These are phyloP conservation scores for Phytophthora pinifolia DNA, from an alignment of 352 stramenopile species.

Conservation along the genomic window DNA sequence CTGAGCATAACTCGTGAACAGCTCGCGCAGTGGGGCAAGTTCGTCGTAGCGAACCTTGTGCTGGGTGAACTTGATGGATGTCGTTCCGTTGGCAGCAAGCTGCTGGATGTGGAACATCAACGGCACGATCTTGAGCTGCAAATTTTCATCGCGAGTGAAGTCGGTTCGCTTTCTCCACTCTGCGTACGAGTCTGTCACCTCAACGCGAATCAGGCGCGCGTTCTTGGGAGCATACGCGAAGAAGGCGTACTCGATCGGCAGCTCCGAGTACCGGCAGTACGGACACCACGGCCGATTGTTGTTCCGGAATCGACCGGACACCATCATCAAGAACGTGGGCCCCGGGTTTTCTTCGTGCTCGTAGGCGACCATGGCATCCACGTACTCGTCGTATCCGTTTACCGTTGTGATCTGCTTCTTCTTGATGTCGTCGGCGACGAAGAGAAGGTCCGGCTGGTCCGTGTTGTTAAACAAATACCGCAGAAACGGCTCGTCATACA, in stretches of 20 bases:
- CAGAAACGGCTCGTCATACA: conserved; percentile 46
- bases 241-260: conserved; percentile 73
- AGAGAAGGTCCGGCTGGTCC: conserved; percentile 29
- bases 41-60: conserved; percentile 58
- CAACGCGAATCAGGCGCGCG: conserved; percentile 57
- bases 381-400: conserved; percentile 36
- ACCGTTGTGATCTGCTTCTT: conserved; percentile 40
- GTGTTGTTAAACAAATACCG: conserved; percentile 51
- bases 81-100: conserved; percentile 20
- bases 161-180: conserved; percentile 63
- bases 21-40: conserved; percentile 37
- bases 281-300: conserved; percentile 83
- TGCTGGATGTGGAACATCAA: conserved; percentile 44
- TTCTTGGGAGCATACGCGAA: conserved; percentile 64
- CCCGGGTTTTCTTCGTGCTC: conserved; percentile 35
- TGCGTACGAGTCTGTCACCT: conserved; percentile 61
- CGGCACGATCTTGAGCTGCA: conserved; percentile 55
- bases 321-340: conserved; percentile 66
- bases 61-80: conserved; percentile 37
- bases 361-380: conserved; percentile 34
- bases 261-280: conserved; percentile 77
- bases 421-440: conserved; percentile 21
- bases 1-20: conserved; percentile 39
- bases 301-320: conserved; percentile 57
- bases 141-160: conserved; percentile 55